These are phyloP conservation scores for Phytophthora hibernalis DNA, from an alignment of 352 stramenopile genomes.

Conservation along the genomic window DNA sequence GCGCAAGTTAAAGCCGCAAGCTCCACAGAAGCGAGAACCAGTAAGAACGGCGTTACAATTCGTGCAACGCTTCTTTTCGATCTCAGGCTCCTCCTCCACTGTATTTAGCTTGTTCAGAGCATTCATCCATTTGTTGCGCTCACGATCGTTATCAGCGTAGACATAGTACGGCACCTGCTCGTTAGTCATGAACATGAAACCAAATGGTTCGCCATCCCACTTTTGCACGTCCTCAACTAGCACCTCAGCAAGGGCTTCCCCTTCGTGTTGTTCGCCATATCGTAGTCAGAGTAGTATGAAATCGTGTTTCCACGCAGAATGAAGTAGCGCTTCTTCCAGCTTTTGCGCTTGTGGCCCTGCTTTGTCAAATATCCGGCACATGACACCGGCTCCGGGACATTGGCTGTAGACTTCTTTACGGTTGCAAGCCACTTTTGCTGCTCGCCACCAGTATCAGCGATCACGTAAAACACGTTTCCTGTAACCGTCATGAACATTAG, in stretches of 20 bases:
- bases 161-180: constrained; percentile 92
- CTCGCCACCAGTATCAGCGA: constrained; percentile 73
- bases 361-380: constrained; percentile 90
- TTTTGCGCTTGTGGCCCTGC: constrained; percentile 91
- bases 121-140: constrained; percentile 91
- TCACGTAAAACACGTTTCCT: constrained; percentile 87
- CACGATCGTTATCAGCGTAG: constrained; percentile 88
- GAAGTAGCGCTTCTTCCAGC: constrained; percentile 93
- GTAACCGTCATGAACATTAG: constrained; percentile 90
- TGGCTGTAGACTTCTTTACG: constrained; percentile 73
- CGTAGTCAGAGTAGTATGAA: constrained; percentile 88
- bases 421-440: constrained; percentile 88
- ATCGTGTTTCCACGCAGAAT: constrained; percentile 81
- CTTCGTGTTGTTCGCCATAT: constrained; percentile 84
- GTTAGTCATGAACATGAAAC: constrained; percentile 92
- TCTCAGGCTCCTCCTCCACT: constrained; percentile 71
- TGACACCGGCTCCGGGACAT: constrained; percentile 73
- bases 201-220: constrained; percentile 88
- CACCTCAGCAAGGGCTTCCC: constrained; percentile 85
- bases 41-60: constrained; percentile 89
- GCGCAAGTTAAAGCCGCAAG: constrained; percentile 88
- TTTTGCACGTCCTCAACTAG: constrained; percentile 85
- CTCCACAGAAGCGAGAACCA: constrained; percentile 87
- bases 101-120: constrained; percentile 81
- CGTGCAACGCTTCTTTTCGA: constrained; percentile 85